These are phyloP conservation scores for Podospora australis DNA, from an alignment of 495 filamentous ascomycete genomes.

Conservation along the genomic window DNA sequence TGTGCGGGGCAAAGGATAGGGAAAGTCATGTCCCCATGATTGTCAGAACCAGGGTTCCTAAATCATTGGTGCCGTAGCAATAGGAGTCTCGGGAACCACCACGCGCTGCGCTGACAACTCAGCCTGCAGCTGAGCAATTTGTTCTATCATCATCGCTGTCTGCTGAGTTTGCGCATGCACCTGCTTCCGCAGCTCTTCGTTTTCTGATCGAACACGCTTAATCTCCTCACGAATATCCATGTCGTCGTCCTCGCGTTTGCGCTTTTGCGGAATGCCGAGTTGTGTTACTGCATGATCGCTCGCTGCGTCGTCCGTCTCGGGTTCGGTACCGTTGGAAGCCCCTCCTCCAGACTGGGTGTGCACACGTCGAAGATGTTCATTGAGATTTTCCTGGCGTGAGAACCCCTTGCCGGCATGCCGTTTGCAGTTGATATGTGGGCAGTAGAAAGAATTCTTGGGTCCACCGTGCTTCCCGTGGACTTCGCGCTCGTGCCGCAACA, in stretches of 20 bases:
- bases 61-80: slow-evolving; percentile 14
- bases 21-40: too few relatives aligned
- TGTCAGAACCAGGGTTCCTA: slow-evolving; percentile 18
- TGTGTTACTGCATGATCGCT: slow-evolving; percentile 18
- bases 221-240: slow-evolving; percentile 33
- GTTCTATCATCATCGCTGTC: slow-evolving; percentile 24
- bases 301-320: slow-evolving; percentile 27
- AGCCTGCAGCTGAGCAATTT: slow-evolving; percentile 21
- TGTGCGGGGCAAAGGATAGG: too few relatives aligned
- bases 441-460: slow-evolving; percentile 70
- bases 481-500: slow-evolving; percentile 82
- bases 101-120: not conserved
- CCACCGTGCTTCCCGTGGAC: slow-evolving; percentile 83
- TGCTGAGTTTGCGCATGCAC: slow-evolving; percentile 26
- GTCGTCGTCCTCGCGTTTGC: slow-evolving; percentile 26
- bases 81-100: slow-evolving; percentile 2
- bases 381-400: slow-evolving; percentile 77
- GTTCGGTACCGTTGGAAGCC: slow-evolving; percentile 13
- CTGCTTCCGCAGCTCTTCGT: slow-evolving; percentile 29
- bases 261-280: slow-evolving; percentile 19
- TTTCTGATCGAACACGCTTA: slow-evolving; percentile 32
- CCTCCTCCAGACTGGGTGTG: slow-evolving; percentile 44
- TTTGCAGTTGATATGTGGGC: slow-evolving; percentile 73
- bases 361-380: slow-evolving; percentile 78
- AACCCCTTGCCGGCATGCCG: slow-evolving; percentile 73